These are phyloP conservation scores for Ophiostoma triangulosporum DNA, from an alignment of 2,329 filamentous ascomycete genomes.

Conservation along the genomic window DNA sequence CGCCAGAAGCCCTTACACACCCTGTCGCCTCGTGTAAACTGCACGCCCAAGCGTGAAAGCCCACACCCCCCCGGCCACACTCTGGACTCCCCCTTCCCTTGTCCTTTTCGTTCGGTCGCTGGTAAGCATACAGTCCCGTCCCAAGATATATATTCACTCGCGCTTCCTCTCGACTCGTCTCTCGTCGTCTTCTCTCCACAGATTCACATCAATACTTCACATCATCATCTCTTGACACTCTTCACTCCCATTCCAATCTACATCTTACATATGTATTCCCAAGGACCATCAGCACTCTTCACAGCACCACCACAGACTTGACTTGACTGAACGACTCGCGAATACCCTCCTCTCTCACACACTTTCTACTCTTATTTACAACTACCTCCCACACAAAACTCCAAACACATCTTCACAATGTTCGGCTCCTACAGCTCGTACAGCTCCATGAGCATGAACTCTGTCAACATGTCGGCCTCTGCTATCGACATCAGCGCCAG, in stretches of 20 bases:
- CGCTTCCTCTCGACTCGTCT: background rate
- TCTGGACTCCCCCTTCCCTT: background rate
- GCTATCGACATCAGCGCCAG: conserved; percentile 32
- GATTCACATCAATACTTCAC: background rate
- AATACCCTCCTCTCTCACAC: background rate
- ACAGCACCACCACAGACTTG: conserved; percentile 1
- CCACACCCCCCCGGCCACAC: background rate
- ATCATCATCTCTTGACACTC: background rate
- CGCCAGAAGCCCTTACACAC: no score
- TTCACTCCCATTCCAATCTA: background rate
- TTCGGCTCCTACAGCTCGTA: conserved; percentile 37
- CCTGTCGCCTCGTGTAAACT: no score
- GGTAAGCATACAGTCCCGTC: background rate
- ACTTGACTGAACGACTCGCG: background rate
- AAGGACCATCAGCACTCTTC: background rate
- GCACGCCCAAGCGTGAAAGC: background rate
- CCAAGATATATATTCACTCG: conserved; percentile 1
- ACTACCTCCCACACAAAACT: background rate
- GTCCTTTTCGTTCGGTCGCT: background rate
- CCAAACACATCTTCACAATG: conserved; percentile 30
- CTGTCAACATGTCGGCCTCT: conserved; percentile 22
- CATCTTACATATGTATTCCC: conserved; percentile 1
- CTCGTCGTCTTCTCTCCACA: background rate
- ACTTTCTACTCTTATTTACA: background rate
- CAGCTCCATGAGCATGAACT: conserved; percentile 34